Base-by-base conservation (phyloP, 345 rosid genomes). In the Aquilaria yunnanensis region DNA sequence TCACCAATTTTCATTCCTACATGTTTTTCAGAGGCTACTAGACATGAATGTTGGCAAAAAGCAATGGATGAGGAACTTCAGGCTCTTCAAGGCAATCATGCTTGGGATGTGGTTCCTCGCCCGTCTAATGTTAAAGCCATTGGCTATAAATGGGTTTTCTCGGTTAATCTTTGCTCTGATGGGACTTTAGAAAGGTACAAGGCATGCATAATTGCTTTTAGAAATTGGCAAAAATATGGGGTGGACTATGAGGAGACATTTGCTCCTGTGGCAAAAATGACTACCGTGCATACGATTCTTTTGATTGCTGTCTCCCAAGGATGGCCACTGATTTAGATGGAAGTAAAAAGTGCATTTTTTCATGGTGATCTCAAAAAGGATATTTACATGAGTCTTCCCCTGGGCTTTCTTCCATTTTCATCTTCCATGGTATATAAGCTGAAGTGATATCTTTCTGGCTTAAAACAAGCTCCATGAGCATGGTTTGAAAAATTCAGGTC, bases 1-100 rank as follows among this genome's bases (percentile, higher is more conserved):
- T 13, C 45, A 5, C 9, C 12, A 51, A 32, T 52, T 51, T 14
- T 1, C 10, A 14, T 53, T 14, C 57, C 33, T 2, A 12, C 16
- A 7, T 61, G 2, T 33, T 50, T 29, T 53, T 9, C 32, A 0
- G 23, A 12, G 56, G 49, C 43, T 0, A 0, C 16, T 32, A 47
- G 32, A 6, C 48, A 56, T 55, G 47, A 56, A 0, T 56, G 61
- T 56, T 56, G 47, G 61, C 11, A 9, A 0, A 2, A n/a, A 7
- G 61, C 49, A 0, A 65, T 65, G 61, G 6, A 56, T 0, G 16
- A 56, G 7, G 55, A 65, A 14, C 32, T 64, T 45, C 45, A 43
- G 32, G 67, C 67, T 45, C 67, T 64, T 55, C 0, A 54, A 2
- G 60, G 57, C 1, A 67, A 68, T 60, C 56, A 61, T 2, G 14